These are phyloP conservation scores for Phlyctochytrium planicorne DNA, from an alignment of 192 early-diverging fungal genomes.

Conservation along the genomic window DNA sequence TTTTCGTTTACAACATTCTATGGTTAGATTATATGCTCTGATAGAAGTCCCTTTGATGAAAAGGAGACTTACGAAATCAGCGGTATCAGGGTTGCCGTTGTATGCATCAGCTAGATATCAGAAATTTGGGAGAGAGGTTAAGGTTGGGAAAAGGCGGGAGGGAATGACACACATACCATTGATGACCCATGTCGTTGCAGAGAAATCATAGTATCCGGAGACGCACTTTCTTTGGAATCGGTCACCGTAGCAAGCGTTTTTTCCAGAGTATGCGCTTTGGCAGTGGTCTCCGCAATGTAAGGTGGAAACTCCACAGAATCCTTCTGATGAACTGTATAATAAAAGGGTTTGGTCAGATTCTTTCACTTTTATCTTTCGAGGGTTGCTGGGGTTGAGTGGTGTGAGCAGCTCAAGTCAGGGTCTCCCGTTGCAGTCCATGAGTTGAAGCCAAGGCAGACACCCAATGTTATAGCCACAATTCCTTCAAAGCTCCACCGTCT, in stretches of 20 bases:
- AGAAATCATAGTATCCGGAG: constrained; percentile 32
- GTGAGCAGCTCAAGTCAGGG: not conserved
- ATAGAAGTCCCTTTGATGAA: not conserved
- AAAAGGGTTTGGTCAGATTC: not conserved
- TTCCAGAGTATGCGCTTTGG: constrained; percentile 17
- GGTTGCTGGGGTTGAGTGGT: too few relatives aligned
- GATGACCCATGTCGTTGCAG: constrained; percentile 33
- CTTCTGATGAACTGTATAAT: constrained; percentile 3
- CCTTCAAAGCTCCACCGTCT: too few relatives aligned
- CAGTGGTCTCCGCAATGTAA: constrained; percentile 20
- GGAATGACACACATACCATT: too few relatives aligned
- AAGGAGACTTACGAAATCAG: constrained; percentile 30
- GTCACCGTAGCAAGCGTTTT: not conserved
- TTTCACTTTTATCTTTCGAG: too few relatives aligned
- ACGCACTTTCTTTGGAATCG: constrained; percentile 19
- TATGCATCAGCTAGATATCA: constrained; percentile 35
- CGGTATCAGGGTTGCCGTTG: constrained; percentile 31
- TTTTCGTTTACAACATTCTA: too few relatives aligned
- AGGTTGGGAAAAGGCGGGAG: too few relatives aligned
- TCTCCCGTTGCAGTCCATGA: not conserved
- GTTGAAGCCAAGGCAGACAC: not conserved
- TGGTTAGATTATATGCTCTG: not conserved
- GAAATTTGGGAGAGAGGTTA: too few relatives aligned
- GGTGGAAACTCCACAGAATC: constrained; percentile 13
- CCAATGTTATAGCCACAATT: too few relatives aligned